phyloP scores from a whole-genome alignment of 768 basidiomycete genomes.

The Phanerodontia chrysosporium region DNA sequence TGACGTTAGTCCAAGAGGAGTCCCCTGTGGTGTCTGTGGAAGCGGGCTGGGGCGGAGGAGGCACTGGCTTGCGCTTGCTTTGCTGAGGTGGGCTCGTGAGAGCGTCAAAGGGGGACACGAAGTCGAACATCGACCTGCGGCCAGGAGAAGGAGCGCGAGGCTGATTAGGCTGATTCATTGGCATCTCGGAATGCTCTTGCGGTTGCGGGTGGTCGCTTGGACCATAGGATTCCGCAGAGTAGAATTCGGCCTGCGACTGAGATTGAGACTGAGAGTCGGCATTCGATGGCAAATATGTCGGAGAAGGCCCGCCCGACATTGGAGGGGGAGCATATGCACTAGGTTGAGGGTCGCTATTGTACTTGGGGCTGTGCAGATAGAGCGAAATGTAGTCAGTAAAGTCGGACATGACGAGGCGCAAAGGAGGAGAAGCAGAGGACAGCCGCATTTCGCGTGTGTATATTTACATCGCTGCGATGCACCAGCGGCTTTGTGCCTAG shows the following conservation, averaged over 20 bases:
- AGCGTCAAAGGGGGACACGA: conserved; percentile 81
- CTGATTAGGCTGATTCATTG: conserved; percentile 10
- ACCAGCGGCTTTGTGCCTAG: not conserved
- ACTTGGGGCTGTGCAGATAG: conserved; percentile 11
- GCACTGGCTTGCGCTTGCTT: conserved; percentile 70
- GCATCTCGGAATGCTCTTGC: conserved; percentile 7
- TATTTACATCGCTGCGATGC: not conserved
- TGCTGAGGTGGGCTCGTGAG: conserved; percentile 44
- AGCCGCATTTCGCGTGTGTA: not conserved
- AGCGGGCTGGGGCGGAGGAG: conserved; percentile 30
- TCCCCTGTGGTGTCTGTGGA: conserved; percentile 52
- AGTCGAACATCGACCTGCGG: conserved; percentile 82
- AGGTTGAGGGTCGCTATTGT: conserved; percentile 7
- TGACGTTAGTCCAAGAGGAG: conserved; percentile 39
- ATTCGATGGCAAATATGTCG: conserved; percentile 17
- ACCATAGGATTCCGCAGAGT: conserved; percentile 13
- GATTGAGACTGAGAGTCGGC: conserved; percentile 18
- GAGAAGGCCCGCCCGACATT: conserved; percentile 18
- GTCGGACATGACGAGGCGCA: conserved; percentile 3
- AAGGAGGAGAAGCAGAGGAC: not conserved
- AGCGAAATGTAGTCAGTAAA: conserved; percentile 1
- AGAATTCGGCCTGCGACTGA: conserved; percentile 16
- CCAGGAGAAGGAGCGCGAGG: conserved; percentile 60
- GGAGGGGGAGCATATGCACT: conserved; percentile 10
- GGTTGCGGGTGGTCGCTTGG: conserved; percentile 18